Percentiles rank a stretch among this genome's conserved stretches.
These are phyloP conservation scores for Echinochloa phyllopogon DNA, from an alignment of 176 grass and related monocot species.

Conservation along the genomic window DNA sequence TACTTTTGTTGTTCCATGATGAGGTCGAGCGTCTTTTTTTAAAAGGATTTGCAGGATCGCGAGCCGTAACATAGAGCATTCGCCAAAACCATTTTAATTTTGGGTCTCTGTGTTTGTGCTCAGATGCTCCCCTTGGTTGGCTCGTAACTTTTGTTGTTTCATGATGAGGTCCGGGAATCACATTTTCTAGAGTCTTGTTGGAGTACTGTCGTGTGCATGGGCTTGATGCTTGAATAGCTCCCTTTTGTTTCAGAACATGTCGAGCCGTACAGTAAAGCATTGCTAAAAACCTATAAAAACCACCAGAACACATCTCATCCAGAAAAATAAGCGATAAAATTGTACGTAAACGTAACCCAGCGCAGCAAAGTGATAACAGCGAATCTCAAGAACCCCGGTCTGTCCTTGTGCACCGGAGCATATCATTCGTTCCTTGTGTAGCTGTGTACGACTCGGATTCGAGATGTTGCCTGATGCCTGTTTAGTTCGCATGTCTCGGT, in stretches of 20 bases:
- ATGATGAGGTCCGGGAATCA: slow-evolving; percentile 24
- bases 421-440: slow-evolving; percentile 47
- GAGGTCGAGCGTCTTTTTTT: no score
- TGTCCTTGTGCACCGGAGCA: slow-evolving; percentile 23
- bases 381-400: slow-evolving; percentile 27
- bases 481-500: slow-evolving; percentile 24
- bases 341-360: neutral
- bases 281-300: neutral
- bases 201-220: slow-evolving; percentile 12
- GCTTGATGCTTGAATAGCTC: neutral
- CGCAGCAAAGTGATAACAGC: slow-evolving; percentile 37
- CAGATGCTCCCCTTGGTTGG: neutral
- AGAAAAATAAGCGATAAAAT: neutral
- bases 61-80: no score
- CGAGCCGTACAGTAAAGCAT: slow-evolving; percentile 2
- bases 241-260: slow-evolving; percentile 28
- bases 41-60: no score
- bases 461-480: neutral
- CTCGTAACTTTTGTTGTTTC: slow-evolving; percentile 15
- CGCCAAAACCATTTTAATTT: no score
- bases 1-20: slow-evolving; percentile 26
- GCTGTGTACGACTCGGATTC: slow-evolving; percentile 45
- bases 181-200: slow-evolving; percentile 9
- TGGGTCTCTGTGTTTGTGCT: neutral
- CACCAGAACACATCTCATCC: slow-evolving; percentile 29